Percentiles rank a stretch among this genome's conserved stretches.
Conservation (phyloP, 768 basidiomycete species). For the Agaricus sinodeliciosus region DNA sequence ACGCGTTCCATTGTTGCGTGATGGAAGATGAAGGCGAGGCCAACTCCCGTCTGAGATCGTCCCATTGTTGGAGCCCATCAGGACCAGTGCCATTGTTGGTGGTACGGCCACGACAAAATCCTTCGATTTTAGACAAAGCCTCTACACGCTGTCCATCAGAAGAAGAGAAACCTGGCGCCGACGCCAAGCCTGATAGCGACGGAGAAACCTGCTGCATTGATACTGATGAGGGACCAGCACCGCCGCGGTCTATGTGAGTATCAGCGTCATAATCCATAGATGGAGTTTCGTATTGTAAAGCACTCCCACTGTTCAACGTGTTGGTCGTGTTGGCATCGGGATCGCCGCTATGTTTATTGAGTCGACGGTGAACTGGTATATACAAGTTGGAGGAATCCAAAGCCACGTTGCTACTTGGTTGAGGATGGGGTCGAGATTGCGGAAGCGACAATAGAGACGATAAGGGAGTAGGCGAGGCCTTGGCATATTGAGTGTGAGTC, state of each 20-base stretch:
- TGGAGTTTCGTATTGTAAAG: no score
- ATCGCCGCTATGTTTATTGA: no score
- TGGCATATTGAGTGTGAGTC: background rate
- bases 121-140: constrained; percentile 45
- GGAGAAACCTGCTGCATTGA: no score
- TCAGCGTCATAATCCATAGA: no score
- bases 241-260: no score
- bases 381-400: no score
- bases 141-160: constrained; percentile 28
- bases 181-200: background rate
- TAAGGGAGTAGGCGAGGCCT: background rate
- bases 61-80: constrained; percentile 2
- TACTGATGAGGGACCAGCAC: background rate
- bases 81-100: background rate
- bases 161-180: background rate
- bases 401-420: background rate
- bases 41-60: background rate
- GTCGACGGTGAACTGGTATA: no score
- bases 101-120: constrained; percentile 28
- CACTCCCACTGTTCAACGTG: no score
- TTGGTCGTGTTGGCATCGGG: no score
- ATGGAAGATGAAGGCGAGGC: background rate
- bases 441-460: background rate
- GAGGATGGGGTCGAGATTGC: background rate
- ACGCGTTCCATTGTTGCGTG: background rate